Evolutionary conservation across 805 yeast species (phyloP), one percentile per base, ranked within the genome.

Genomic region (Candida nitratophila): DNA sequence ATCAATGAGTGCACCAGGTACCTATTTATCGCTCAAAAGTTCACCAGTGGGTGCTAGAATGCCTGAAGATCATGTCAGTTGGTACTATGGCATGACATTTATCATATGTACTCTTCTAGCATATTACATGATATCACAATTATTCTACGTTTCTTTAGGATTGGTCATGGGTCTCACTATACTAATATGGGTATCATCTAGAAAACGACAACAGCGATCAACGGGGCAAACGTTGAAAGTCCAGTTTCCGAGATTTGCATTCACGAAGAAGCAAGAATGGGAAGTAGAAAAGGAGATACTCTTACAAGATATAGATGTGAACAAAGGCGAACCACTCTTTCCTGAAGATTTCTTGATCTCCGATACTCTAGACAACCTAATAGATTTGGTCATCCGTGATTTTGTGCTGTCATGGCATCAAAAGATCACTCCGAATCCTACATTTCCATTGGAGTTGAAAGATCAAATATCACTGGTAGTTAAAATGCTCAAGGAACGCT

Each of bases 381-480:
- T 79, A 4, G 64, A 65, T 30, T 60, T 72, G 35, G 63, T 83
- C 1, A 49, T 78, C 7, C 52, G 71, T 15, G 79, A 77, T 43
- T 83, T 83, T 54, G 69, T 83, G 7, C 60, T 63, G 35, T 59
- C 74, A 4, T 83, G 90, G 90, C 81, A 67, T 54, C 40, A 50
- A 3, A 57, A 64, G n/a, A 66, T 82, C 1, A 63, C 79, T 0
- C 41, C 59, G 1, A 69, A 70, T 46, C 49, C 50, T 3, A 46
- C 61, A 12, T 76, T 75, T 48, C 57, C 68, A 3, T 66, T 69
- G 12, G 68, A 70, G 26, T 61, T 83, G 8, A 69, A 66, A 37
- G 40, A 54, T 2, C 74, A 77, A 42, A 59, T 83, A 27, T 63
- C 71, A 9, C 41, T 49, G 2, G 73, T 74, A 0, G 55, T 79